Evolutionary conservation across 2,329 filamentous ascomycete species (phyloP).

Genomic region (Stachybotrys elegans): DNA sequence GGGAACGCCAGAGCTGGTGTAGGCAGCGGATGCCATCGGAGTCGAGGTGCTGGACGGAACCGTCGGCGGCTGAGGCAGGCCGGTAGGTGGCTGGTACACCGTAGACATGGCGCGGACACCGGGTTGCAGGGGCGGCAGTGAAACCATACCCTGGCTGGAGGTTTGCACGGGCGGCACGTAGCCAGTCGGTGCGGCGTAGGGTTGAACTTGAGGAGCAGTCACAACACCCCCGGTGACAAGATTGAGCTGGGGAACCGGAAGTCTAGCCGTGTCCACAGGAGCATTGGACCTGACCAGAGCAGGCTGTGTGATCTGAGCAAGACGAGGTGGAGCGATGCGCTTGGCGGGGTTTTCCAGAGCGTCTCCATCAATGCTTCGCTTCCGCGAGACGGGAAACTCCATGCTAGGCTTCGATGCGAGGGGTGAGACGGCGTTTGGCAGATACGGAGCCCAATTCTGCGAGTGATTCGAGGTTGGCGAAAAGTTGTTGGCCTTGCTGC

Average conservation of each 20-base stretch:
- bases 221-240: constrained; percentile 46
- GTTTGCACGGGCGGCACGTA: constrained; percentile 36
- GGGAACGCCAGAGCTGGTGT: constrained; percentile 12
- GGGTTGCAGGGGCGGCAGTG: constrained; percentile 57
- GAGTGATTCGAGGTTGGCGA: constrained; percentile 34
- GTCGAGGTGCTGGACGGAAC: constrained; percentile 18
- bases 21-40: constrained; percentile 16
- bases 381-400: constrained; percentile 36
- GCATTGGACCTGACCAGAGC: constrained; percentile 15
- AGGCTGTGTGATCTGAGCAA: constrained; percentile 10
- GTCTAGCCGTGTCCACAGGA: constrained; percentile 32
- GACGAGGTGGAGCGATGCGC: constrained; percentile 28
- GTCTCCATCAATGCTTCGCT: constrained; percentile 48
- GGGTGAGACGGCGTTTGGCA: constrained; percentile 39
- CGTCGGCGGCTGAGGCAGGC: constrained; percentile 31
- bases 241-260: constrained; percentile 69
- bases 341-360: constrained; percentile 51
- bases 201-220: constrained; percentile 14
- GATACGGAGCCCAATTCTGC: constrained; percentile 34
- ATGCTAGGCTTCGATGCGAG: constrained; percentile 41
- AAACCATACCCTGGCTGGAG: constrained; percentile 32
- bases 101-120: constrained; percentile 70
- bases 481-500: constrained; percentile 24
- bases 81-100: constrained; percentile 57
- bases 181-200: constrained; percentile 29